phyloP scores from a whole-genome alignment of 192 early-diverging fungal genomes.

The Phlyctochytrium bullatum region DNA sequence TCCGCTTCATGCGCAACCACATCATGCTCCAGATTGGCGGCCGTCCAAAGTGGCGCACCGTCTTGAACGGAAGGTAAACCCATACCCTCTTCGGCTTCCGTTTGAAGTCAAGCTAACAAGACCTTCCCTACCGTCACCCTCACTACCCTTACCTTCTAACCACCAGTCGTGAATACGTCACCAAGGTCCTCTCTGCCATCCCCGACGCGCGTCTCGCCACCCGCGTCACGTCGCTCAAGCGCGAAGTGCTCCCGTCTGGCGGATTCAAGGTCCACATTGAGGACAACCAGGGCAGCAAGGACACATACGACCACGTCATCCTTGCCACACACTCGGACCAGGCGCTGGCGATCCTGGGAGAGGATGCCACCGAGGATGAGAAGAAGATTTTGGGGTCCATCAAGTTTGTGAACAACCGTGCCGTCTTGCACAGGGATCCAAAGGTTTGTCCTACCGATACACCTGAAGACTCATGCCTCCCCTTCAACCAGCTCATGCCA shows the following conservation, averaged over 20 bases:
- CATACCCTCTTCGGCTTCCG: not conserved
- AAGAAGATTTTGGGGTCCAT: constrained; percentile 42
- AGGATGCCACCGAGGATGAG: constrained; percentile 50
- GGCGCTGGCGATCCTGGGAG: constrained; percentile 51
- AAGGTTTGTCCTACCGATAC: constrained; percentile 20
- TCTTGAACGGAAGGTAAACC: constrained; percentile 47
- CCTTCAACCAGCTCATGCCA: constrained; percentile 50
- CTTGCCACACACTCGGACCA: constrained; percentile 63
- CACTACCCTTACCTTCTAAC: not conserved
- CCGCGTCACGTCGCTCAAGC: constrained; percentile 28
- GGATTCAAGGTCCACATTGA: constrained; percentile 15
- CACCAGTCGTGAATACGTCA: constrained; percentile 39
- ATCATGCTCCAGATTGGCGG: constrained; percentile 48
- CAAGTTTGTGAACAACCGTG: constrained; percentile 46
- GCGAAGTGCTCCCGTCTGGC: not conserved
- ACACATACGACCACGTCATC: constrained; percentile 56
- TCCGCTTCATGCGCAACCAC: constrained; percentile 66
- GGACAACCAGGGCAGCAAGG: constrained; percentile 30
- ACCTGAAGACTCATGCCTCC: constrained; percentile 18
- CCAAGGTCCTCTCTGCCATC: constrained; percentile 32
- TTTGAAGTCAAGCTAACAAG: constrained; percentile 3
- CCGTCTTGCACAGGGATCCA: constrained; percentile 54
- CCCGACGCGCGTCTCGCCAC: constrained; percentile 39
- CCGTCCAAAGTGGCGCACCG: constrained; percentile 59
- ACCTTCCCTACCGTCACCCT: not conserved